These are phyloP conservation scores for Arthrobotrys sinensis DNA, from an alignment of 2,329 filamentous ascomycete species.

Conservation along the genomic window DNA sequence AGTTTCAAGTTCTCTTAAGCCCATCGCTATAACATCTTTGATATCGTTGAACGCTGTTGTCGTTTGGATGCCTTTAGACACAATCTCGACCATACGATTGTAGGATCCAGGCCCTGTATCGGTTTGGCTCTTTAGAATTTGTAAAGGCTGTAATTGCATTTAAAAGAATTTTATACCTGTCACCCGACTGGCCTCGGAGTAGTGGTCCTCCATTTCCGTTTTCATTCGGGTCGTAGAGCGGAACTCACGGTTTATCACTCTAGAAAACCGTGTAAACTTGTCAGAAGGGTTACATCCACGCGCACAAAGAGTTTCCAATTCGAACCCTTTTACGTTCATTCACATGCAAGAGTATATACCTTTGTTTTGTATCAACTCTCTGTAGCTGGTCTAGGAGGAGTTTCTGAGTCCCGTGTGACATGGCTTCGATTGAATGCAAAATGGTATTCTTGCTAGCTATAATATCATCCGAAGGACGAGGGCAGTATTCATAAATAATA, in stretches of 20 bases:
- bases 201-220: background rate
- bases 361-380: conserved; percentile 33
- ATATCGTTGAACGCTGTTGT: conserved; percentile 14
- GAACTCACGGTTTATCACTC: conserved; percentile 41
- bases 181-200: background rate
- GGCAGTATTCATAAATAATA: conserved; percentile 27
- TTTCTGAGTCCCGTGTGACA: conserved; percentile 36
- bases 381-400: conserved; percentile 34
- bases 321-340: no score
- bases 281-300: background rate
- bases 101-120: conserved; percentile 36
- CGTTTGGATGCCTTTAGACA: conserved; percentile 7
- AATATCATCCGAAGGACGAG: background rate
- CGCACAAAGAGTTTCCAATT: no score
- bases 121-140: background rate
- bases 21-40: conserved; percentile 2
- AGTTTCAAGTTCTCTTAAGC: conserved; percentile 6
- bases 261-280: background rate
- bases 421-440: conserved; percentile 22
- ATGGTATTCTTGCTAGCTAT: background rate
- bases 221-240: conserved; percentile 10
- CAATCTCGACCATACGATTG: conserved; percentile 31
- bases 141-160: no score
- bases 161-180: conserved; percentile 10
- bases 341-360: background rate